Base-by-base conservation (phyloP, 2,329 filamentous ascomycete genomes). In the Xylaria sp. region DNA sequence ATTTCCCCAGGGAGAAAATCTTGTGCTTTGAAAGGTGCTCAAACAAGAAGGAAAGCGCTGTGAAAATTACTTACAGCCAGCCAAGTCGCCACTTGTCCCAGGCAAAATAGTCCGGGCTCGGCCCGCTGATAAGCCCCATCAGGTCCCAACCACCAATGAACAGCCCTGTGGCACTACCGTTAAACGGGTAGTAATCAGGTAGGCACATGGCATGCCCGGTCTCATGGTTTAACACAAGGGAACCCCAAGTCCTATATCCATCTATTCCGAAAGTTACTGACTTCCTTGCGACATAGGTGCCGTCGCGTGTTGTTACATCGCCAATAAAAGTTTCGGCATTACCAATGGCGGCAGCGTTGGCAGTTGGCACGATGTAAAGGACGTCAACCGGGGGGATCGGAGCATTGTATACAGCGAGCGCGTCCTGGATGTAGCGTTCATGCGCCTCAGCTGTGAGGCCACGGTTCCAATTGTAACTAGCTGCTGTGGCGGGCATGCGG, bases 31-130 rank as follows among this genome's bases (percentile, higher is more conserved):
- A 43, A n/a, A 5, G 18, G 4, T 39, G 5, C 41, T 9, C 2
- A 9, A 20, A 43, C 20, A 43, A 20, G 39, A n/a, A 43, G n/a
- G n/a, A 43, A 43, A 2, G 13, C 5, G 18, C 20, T 43, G 7
- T 1, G n/a, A 43, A 18, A 20, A 20, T 43, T 18, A 43, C 41
- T 20, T 10, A 43, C 5, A 81, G 64, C 80, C 80, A 81, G 20
- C 79, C 79, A 28, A 81, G 70, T 36, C 78, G 72, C 79, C 79
- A 81, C 72, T 81, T 80, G 63, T 81, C 75, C 79, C 80, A 81
- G 2, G 77, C 77, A 39, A 81, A 80, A 58, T 76, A 81, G 41
- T 81, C 79, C 15, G 78, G 78, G 13, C 73, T 76, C 1, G 73
- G 75, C 1, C 78, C 79, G 59, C 70, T 73, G 34, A 81, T 76